Conservation (phyloP, 306 rosid species). For the Quercus cerris region DNA sequence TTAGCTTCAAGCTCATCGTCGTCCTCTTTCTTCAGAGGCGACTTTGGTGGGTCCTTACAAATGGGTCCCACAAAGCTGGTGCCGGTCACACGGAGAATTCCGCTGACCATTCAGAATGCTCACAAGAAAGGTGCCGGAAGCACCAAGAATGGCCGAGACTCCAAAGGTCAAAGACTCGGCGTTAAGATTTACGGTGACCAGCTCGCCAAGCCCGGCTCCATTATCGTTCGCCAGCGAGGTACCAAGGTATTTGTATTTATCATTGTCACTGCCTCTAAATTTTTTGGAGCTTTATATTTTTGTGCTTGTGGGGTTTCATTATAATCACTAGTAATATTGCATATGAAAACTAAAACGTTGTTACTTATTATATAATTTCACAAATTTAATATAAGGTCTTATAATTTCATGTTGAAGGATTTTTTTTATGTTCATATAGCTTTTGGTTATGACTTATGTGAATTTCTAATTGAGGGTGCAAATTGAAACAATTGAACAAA, state of each 20-base stretch:
- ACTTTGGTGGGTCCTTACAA: conserved; percentile 28
- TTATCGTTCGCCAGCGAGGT: conserved; percentile 92
- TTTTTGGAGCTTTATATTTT: no score
- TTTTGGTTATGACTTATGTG: no score
- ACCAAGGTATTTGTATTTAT: conserved; percentile 51
- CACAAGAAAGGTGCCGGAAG: conserved; percentile 99
- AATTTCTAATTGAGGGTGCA: no score
- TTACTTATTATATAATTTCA: no score
- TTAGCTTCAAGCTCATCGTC: conserved; percentile 48
- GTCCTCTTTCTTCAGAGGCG: conserved; percentile 51
- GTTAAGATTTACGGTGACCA: conserved; percentile 91
- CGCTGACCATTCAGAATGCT: conserved; percentile 71
- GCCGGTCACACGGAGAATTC: conserved; percentile 28
- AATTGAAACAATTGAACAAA: no score
- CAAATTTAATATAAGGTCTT: no score
- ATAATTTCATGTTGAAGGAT: no score
- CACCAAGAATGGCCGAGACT: conserved; percentile 96
- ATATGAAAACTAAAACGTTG: no score
- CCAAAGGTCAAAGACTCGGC: conserved; percentile 78
- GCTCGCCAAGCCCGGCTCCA: conserved; percentile 83
- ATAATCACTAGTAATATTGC: no score
- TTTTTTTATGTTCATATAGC: no score
- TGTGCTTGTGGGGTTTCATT: no score
- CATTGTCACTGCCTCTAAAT: background rate
- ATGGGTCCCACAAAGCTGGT: conserved; percentile 28